Conservation (phyloP, 805 yeast species). For the Lipomyces starkeyi region DNA sequence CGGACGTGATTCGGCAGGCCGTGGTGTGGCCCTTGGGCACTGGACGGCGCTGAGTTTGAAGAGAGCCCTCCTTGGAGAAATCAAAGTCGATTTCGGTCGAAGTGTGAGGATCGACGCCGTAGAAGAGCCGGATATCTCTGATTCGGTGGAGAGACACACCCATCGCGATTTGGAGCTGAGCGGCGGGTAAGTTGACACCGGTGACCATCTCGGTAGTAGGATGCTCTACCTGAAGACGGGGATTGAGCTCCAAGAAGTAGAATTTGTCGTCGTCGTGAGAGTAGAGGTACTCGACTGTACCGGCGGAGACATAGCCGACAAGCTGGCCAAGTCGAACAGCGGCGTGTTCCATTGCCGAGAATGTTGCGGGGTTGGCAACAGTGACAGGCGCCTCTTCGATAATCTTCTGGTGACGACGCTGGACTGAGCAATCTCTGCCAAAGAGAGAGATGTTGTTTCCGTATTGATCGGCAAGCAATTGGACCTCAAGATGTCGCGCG, state of each 20-base stretch:
- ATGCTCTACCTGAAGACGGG: slow-evolving; percentile 99
- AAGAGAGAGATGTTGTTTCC: slow-evolving; percentile 96
- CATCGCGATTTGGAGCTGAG: slow-evolving; percentile 99
- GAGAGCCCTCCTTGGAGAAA: slow-evolving; percentile 73
- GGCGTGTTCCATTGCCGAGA: slow-evolving; percentile 91
- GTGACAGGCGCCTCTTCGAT: slow-evolving; percentile 99
- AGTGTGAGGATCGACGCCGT: slow-evolving; percentile 96
- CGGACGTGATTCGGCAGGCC: slow-evolving; percentile 98
- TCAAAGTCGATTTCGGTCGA: slow-evolving; percentile 89
- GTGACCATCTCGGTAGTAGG: slow-evolving; percentile 99
- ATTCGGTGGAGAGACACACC: slow-evolving; percentile 97
- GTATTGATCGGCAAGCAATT: slow-evolving; percentile 95
- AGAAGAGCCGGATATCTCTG: slow-evolving; percentile 86
- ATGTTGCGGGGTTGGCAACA: slow-evolving; percentile 84
- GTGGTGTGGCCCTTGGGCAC: slow-evolving; percentile 98
- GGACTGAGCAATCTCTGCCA: slow-evolving; percentile 99
- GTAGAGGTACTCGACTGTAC: slow-evolving; percentile 97
- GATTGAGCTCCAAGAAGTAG: slow-evolving; percentile 95
- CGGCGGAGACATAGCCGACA: slow-evolving; percentile 98
- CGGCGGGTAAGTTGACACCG: slow-evolving; percentile 97
- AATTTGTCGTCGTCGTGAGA: slow-evolving; percentile 93
- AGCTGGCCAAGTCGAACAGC: slow-evolving; percentile 96
- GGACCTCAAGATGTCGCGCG: slow-evolving; percentile 98
- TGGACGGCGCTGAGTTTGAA: slow-evolving; percentile 86
- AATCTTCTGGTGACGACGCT: slow-evolving; percentile 98